Evolutionary conservation across 495 filamentous ascomycete genomes (phyloP), one percentile per base, ranked within the genome.

Genomic region (Astrothelium subdiscretum): DNA sequence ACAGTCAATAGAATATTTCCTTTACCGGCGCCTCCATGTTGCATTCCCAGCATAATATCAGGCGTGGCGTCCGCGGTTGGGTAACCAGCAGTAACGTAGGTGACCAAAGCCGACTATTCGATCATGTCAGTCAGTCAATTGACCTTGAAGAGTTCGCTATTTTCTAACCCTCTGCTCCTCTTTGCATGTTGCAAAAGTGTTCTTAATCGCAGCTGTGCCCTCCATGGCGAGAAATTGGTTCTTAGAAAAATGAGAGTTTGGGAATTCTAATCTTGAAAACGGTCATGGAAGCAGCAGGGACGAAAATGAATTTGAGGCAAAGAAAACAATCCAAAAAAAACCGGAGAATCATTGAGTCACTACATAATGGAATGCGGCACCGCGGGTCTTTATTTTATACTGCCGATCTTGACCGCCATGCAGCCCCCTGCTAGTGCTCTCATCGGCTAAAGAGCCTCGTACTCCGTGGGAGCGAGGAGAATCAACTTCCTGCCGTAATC

Each of bases 61-160:
- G 89, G 85, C 0, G 90, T 91, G 68, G 88, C 85, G 64, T 87
- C 86, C 22, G 84, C 78, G n/a, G 82, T 90, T 4, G 95, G 94
- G 70, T 87, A 99, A 31, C 94, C 94, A 58, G 92, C 94, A 18
- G 94, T 97, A 68, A 96, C 88, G 80, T 99, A 99, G 32, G 92
- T 91, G 60, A 99, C 89, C 57, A 99, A 80, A 57, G 94, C 92
- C 32, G 85, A 71, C 87, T 82, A 54, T 27, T 63, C 76, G 62
- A 60, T 32, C n/a, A 31, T 31, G 15, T 15, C 57, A 22, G 61
- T 71, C 62, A 72, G 69, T 31, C 59, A 31, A 32, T 32, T 27
- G 66, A 62, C 59, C 20, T 44, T 3, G 31, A 32, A 3, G 24
- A 52, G 32, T 18, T 8, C 31, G n/a, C 3, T 8, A 4, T 11